Percentiles rank a stretch among this genome's conserved stretches.
These are phyloP conservation scores for Vanrija sp. DNA, from an alignment of 1,284 basidiomycete species.

Conservation along the genomic window DNA sequence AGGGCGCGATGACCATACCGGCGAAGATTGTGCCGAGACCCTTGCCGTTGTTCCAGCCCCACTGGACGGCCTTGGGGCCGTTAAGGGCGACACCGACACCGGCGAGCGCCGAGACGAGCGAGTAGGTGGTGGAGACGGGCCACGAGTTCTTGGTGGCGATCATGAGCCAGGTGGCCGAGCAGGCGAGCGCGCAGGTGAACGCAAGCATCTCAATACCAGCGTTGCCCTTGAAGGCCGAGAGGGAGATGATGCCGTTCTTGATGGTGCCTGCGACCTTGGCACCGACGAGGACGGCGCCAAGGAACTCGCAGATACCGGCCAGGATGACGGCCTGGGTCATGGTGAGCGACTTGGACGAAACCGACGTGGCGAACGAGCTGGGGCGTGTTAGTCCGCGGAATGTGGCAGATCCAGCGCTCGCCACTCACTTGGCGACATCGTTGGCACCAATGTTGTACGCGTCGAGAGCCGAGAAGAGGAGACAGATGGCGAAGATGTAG, in stretches of 20 bases:
- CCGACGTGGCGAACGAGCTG: constrained; percentile 52
- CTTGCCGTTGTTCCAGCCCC: constrained; percentile 54
- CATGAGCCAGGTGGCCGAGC: constrained; percentile 50
- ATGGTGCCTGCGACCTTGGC: constrained; percentile 51
- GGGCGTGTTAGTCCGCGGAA: constrained; percentile 5
- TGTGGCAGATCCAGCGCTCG: no score
- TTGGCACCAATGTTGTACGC: constrained; percentile 53
- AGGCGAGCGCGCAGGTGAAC: constrained; percentile 50
- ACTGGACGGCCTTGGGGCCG: constrained; percentile 48
- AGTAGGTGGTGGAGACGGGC: constrained; percentile 52
- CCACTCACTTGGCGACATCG: constrained; percentile 35
- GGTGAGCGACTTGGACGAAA: constrained; percentile 51
- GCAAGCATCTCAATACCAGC: constrained; percentile 52
- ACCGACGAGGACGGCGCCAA: constrained; percentile 50
- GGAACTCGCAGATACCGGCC: constrained; percentile 51
- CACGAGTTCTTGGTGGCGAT: constrained; percentile 47
- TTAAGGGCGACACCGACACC: constrained; percentile 53
- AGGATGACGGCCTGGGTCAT: constrained; percentile 49
- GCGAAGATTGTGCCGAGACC: constrained; percentile 51
- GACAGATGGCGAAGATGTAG: constrained; percentile 51
- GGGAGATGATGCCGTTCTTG: constrained; percentile 51
- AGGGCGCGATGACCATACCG: constrained; percentile 48
- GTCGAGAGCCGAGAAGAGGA: constrained; percentile 50
- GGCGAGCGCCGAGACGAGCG: constrained; percentile 51
- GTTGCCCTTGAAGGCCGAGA: constrained; percentile 47